Evolutionary conservation across 345 rosid species (phyloP).

Genomic region (Camelina laxa): DNA sequence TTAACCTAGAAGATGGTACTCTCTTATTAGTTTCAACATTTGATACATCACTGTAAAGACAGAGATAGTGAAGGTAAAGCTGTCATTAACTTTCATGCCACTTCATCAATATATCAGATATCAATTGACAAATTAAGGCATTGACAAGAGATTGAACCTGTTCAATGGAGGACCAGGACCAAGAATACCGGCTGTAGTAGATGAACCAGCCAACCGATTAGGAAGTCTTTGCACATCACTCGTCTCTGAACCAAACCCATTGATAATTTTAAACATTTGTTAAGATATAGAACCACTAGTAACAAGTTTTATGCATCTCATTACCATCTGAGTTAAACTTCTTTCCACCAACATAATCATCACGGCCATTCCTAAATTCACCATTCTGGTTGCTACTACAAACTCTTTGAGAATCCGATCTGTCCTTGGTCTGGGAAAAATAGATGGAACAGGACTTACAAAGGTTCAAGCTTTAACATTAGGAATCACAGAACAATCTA

Average conservation of each 20-base stretch:
- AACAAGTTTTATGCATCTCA: slow-evolving; percentile 2
- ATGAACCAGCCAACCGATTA: slow-evolving; percentile 31
- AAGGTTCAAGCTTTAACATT: slow-evolving; percentile 6
- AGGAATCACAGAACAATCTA: neutral
- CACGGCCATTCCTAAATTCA: slow-evolving; percentile 49
- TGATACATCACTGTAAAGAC: slow-evolving; percentile 56
- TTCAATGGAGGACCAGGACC: slow-evolving; percentile 2
- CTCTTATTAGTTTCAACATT: slow-evolving; percentile 47
- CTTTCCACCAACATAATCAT: slow-evolving; percentile 36
- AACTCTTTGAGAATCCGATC: slow-evolving; percentile 48
- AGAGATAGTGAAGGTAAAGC: neutral
- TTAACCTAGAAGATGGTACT: slow-evolving; percentile 58
- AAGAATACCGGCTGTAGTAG: neutral
- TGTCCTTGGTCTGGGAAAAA: slow-evolving; percentile 38
- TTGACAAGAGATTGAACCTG: slow-evolving; percentile 1
- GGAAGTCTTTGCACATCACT: slow-evolving; percentile 17
- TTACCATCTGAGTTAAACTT: slow-evolving; percentile 57
- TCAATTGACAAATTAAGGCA: neutral
- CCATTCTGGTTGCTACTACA: slow-evolving; percentile 48
- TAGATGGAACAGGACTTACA: neutral
- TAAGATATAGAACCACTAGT: neutral
- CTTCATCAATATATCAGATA: neutral
- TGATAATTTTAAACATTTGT: slow-evolving; percentile 12
- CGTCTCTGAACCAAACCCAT: slow-evolving; percentile 23
- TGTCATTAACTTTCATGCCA: neutral